Conservation (phyloP, 164 flowering plant species). For the Dillenia suffruticosa region DNA sequence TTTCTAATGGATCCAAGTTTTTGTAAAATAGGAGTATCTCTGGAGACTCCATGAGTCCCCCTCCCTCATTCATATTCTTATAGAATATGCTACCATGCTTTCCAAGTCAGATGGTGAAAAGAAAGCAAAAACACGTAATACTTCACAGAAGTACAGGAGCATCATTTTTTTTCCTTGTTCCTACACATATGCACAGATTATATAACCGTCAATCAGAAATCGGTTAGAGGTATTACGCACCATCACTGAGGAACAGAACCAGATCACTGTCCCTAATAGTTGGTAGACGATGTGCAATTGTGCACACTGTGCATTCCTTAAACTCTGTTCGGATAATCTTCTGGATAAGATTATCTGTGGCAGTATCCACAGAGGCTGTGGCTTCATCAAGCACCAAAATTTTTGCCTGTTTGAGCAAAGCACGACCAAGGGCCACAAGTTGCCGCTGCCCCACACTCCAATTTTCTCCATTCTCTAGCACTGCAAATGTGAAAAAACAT, state of each 20-base stretch:
- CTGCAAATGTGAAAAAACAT: constrained; percentile 31
- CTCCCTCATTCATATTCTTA: too few species aligned
- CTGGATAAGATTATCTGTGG: constrained; percentile 94
- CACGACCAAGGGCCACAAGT: constrained; percentile 90
- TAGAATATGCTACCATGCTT: too few species aligned
- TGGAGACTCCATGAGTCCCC: too few species aligned
- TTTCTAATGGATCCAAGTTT: too few species aligned
- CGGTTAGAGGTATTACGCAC: constrained; percentile 29
- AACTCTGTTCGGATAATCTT: constrained; percentile 88
- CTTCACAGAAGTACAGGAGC: too few species aligned
- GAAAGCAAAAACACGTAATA: too few species aligned
- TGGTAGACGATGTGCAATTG: constrained; percentile 98
- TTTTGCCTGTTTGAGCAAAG: constrained; percentile 84
- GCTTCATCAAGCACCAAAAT: constrained; percentile 97
- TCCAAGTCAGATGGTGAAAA: too few species aligned
- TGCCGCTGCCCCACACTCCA: constrained; percentile 99
- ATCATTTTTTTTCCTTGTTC: too few species aligned
- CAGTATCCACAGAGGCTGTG: constrained; percentile 94
- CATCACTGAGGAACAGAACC: constrained; percentile 96
- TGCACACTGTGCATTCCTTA: constrained; percentile 83
- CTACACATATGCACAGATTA: background rate
- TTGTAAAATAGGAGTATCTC: too few species aligned
- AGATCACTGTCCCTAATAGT: constrained; percentile 95
- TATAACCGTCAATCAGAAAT: background rate
- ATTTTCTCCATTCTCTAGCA: constrained; percentile 94